Percentiles rank a stretch among this genome's conserved stretches.
These are phyloP conservation scores for Bipolaris victoriae DNA, from an alignment of 2,329 filamentous ascomycete species.

Conservation along the genomic window DNA sequence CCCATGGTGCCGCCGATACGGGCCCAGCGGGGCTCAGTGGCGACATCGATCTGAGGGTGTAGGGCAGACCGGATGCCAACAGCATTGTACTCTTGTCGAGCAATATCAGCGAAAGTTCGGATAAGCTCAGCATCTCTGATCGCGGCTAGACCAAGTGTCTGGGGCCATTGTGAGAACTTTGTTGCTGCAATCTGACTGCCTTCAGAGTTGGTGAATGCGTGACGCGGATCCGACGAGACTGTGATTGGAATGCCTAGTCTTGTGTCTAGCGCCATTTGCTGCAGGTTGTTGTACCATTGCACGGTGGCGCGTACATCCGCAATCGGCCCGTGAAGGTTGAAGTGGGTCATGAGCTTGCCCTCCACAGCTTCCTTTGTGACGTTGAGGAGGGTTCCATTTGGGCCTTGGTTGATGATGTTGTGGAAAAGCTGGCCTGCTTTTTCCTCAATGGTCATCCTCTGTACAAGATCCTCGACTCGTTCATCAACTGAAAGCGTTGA, in stretches of 20 bases:
- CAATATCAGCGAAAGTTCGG: constrained; percentile 57
- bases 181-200: constrained; percentile 54
- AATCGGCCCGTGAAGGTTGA: constrained; percentile 56
- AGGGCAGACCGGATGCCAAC: constrained; percentile 55
- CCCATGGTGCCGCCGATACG: constrained; percentile 56
- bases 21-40: constrained; percentile 61
- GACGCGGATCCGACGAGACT: constrained; percentile 57
- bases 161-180: constrained; percentile 59
- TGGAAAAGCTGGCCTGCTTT: constrained; percentile 59
- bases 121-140: constrained; percentile 54
- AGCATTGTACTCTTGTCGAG: constrained; percentile 55
- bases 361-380: constrained; percentile 44
- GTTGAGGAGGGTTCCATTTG: constrained; percentile 44
- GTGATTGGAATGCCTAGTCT: constrained; percentile 59
- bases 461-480: constrained; percentile 55
- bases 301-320: constrained; percentile 46
- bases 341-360: constrained; percentile 53
- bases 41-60: constrained; percentile 59
- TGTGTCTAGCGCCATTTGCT: constrained; percentile 53
- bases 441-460: constrained; percentile 57
- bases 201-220: constrained; percentile 53
- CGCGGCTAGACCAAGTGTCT: constrained; percentile 59
- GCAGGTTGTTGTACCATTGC: constrained; percentile 52
- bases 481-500: constrained; percentile 52
- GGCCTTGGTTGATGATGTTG: constrained; percentile 41